phyloP scores from a whole-genome alignment of 495 filamentous ascomycete genomes.

The Aspergillus steynii region DNA sequence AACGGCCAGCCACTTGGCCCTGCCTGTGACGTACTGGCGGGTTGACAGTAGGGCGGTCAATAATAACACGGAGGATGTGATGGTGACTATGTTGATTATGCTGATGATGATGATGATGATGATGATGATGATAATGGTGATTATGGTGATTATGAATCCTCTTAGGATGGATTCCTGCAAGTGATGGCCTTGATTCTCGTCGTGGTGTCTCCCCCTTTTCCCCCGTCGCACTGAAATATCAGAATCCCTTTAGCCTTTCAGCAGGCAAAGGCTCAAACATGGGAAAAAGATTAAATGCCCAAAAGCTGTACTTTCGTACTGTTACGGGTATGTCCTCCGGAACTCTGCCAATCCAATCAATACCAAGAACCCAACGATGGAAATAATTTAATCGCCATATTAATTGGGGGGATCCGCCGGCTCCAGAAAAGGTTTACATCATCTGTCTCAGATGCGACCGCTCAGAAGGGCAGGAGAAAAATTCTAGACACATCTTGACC shows the following conservation, averaged over 20 bases:
- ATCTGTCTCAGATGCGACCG: constrained; percentile 17
- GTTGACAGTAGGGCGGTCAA: constrained; percentile 13
- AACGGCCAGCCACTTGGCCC: constrained; percentile 17
- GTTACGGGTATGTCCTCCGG: constrained; percentile 6
- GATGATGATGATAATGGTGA: too few species aligned
- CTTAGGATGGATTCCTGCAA: too few species aligned
- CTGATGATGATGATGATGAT: too few species aligned
- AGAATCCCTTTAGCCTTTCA: too few species aligned
- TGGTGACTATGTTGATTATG: too few species aligned
- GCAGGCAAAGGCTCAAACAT: too few species aligned
- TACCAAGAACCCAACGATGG: too few species aligned
- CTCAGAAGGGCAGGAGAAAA: constrained; percentile 13
- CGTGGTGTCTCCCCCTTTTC: neutral
- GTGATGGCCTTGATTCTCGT: neutral
- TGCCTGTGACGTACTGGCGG: neutral
- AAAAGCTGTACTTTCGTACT: too few species aligned
- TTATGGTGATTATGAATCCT: too few species aligned
- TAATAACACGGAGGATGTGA: too few species aligned
- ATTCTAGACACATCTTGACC: constrained; percentile 18
- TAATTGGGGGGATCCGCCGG: neutral
- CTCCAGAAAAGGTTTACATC: constrained; percentile 10
- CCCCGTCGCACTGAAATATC: too few species aligned
- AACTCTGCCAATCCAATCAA: neutral
- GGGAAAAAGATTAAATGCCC: too few species aligned
- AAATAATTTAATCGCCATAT: neutral